Base-by-base conservation (phyloP, 495 filamentous ascomycete species). In the Lindgomyces ingoldianus region DNA sequence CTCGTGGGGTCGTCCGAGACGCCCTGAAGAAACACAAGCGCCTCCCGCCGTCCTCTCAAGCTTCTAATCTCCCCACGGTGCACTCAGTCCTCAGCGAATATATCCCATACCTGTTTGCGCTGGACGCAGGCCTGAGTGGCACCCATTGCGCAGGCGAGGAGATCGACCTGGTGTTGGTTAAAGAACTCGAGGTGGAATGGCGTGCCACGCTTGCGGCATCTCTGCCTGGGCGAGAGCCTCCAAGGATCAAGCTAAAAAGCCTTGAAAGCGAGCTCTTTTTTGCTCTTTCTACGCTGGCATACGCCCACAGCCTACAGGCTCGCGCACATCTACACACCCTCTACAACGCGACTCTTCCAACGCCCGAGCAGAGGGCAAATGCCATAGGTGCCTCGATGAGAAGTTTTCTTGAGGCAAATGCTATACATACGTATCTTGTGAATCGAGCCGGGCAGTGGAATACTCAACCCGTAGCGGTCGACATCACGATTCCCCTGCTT, bases 241-340 rank as follows among this genome's bases (percentile, higher is more conserved):
- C 85, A 18, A 84, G 91, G 26, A 70, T 87, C 12, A 85, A 84
- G 36, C 79, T 91, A n/a, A 79, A 79, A 41, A 90, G 90, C 3
- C 78, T 98, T 33, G 87, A 93, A 70, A 89, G 89, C 73, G 94
- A 98, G 71, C 75, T 96, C 58, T 85, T 82, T 66, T 96, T 94
- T 71, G 80, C 82, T 1, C 78, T 97, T 9, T 85, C 86, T 6
- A 89, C 91, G 0, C 80, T 97, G 26, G 91, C 84, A 8, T 90
- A 87, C 70, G 81, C 86, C 0, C 78, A 93, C 70, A 85, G 83
- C 16, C 79, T 89, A 9, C 83, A 90, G 49, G 90, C 91, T 16
- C 84, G 91, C 8, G 74, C 75, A 0, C 78, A 84, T n/a, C 71
- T 87, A 16, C 76, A 77, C 18, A 76, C 76, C 0, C 73, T 87